Evolutionary conservation across 2,329 filamentous ascomycete species (phyloP), one percentile per base, ranked within the genome.

Genomic region (Domatiomyces catenatus): DNA sequence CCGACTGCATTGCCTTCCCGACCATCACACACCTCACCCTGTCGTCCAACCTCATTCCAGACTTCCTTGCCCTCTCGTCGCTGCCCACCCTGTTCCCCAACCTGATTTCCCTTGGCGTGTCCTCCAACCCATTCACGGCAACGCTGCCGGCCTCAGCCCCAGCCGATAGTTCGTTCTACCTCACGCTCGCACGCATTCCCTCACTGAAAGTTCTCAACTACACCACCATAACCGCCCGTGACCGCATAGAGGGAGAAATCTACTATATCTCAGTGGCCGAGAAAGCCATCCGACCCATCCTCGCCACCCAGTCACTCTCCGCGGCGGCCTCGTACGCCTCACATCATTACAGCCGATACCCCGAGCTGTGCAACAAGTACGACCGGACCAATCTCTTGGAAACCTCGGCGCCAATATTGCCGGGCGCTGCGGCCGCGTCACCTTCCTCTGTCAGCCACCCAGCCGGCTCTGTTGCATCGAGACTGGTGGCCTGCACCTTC

Each of bases 191-290:
- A 7, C 52, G 59, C 5, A 49, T 61, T n/a, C 53, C 67, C 69
- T 42, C 66, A 63, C 50, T 69, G 63, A 48, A 49, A 59, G 22
- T 60, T 75, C 22, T 76, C 17, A 71, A 72, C 53, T 70, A 68
- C 57, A 67, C 80, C 55, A 69, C 71, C 15, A 81, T 96, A 58
- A 81, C 80, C 0, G 59, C 72, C 1, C 78, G 82, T 43, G 89
- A 96, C 64, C 80, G 90, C 17, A 74, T 79, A 49, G 92, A 96
- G 61, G 88, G 88, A 3, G 92, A 96, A 60, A 82, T 90, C 61
- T 98, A 94, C 65, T 98, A 98, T 64, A 77, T 96, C 8, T 86
- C 83, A 0, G 77, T 84, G 49, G 92, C 95, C 52, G 84, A 77
- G 8, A 81, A 80, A 55, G 85, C 92, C 62, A 71, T 95, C 42